Evolutionary conservation across 306 rosid genomes (phyloP), one percentile per base, ranked within the genome.

Genomic region (Ormosia emarginata): DNA sequence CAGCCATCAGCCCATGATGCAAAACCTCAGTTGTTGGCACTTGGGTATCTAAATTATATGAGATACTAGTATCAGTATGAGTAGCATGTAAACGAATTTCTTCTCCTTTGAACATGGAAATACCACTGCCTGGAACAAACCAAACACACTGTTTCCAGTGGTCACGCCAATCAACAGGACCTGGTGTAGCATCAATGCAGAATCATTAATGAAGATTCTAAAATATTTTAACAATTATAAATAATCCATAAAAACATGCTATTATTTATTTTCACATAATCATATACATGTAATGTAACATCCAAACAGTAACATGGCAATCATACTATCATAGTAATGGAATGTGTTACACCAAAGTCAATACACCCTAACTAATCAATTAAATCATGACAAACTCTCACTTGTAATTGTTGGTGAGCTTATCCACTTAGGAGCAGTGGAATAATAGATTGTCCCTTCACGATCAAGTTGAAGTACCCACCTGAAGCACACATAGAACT

Each of bases 91-190:
- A 59, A 81, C 78, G 71, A 86, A 91, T 71, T 52, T 85, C 89
- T 82, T 89, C 93, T 58, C 94, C 91, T 83, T 79, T 86, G 55
- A 30, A 80, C 70, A 81, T n/a, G 29, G 94, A 75, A 67, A 87
- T 71, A 32, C 97, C 97, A 63, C 87, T 80, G 57, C 94, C 93
- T 18, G 97, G 95, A 74, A 91, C 91, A 89, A 95, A 95, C 99
- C 99, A 95, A 85, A 90, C 97, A 84, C 97, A 95, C 82, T 95
- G 99, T 85, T 93, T 95, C 99, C 99, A 95, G 80, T 95, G 99
- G 89, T 93, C 98, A 85, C 99, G 90, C 99, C 98, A 95, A 69
- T 84, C 90, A 49, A 65, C 86, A 63, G 87, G 76, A 85, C 97
- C 98, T 88, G 85, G 55, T 11, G 83, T 71, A 86, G 75, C 74